Evolutionary conservation across 2,329 filamentous ascomycete genomes (phyloP), one percentile per base, ranked within the genome.

Genomic region (Fragosphaeria purpurea): DNA sequence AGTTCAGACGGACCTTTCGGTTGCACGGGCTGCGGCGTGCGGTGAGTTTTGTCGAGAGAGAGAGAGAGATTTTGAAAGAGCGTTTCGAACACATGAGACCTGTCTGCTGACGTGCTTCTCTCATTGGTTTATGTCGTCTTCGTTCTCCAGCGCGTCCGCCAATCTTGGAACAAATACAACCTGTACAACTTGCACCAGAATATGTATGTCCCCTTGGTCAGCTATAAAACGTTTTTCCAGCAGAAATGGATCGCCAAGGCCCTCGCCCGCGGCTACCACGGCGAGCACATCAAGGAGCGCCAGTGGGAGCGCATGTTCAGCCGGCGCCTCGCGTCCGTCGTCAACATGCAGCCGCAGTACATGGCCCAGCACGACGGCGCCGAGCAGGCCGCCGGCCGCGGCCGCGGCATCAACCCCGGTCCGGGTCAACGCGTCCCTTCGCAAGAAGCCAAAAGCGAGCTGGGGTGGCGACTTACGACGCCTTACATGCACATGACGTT

Each of bases 401-500:
- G 93, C 12, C 85, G 84, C 9, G 93, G 93, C 2, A 63, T 78
- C 12, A 37, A 53, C 7, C 35, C 7, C 7, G 35, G 35, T 7
- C 55, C 57, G 46, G 59, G 51, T 50, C 58, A 65, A 50, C 54
- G 67, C 40, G 61, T 64, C 41, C 56, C 62, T 48, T 63, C 65
- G n/a, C 62, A 65, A 63, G 22, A 22, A 22, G 22, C 22, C 3
- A 22, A 22, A 22, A 22, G 3, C 22, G 22, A 22, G 22, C 22
- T 22, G 22, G 22, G 22, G 22, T 3, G 22, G 22, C 22, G 22
- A 22, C 22, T 22, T 22, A 22, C 22, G 2, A 94, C 86, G 35
- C 93, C 93, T 7, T 97, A 95, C 64, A 94, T 95, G 84, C 83
- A 91, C 64, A 97, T 97, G 91, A 84, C 86, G 3, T 98, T 87